Conservation (phyloP, 176 grass and related monocot species). For the Zea mays region DNA sequence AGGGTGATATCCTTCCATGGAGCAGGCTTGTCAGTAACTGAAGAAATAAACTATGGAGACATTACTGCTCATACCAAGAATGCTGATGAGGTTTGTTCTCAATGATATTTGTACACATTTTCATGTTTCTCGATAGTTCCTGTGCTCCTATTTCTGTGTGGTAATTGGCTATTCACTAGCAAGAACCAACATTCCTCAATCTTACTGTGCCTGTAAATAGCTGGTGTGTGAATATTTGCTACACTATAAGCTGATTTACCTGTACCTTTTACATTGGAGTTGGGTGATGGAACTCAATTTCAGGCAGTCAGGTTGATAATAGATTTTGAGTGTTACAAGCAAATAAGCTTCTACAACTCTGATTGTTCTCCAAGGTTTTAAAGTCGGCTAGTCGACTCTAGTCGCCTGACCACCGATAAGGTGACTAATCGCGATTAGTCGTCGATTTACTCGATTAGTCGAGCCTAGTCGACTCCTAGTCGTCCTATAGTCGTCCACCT, state of each 20-base stretch:
- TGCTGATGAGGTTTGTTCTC: slow-evolving; percentile 62
- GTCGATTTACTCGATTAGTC: too few relatives aligned
- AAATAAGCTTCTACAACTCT: background rate
- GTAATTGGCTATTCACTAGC: slow-evolving; percentile 16
- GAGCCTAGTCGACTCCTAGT: too few relatives aligned
- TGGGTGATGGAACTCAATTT: background rate
- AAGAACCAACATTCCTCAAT: slow-evolving; percentile 13
- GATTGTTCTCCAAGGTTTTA: background rate
- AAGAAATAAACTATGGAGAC: slow-evolving; percentile 72
- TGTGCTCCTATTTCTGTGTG: slow-evolving; percentile 13
- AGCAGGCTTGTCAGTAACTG: slow-evolving; percentile 74
- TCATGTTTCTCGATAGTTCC: slow-evolving; percentile 18
- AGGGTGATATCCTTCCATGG: slow-evolving; percentile 89
- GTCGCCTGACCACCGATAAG: too few relatives aligned
- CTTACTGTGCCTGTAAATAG: slow-evolving; percentile 21
- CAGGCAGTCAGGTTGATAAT: background rate
- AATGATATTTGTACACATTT: slow-evolving; percentile 31
- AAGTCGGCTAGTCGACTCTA: too few relatives aligned
- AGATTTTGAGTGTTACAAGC: background rate
- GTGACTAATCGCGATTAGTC: too few relatives aligned
- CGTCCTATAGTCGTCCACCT: too few relatives aligned
- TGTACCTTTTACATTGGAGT: background rate
- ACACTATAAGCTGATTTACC: slow-evolving; percentile 2
- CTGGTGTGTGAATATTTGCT: background rate
- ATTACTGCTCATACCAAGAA: slow-evolving; percentile 51